phyloP scores from a whole-genome alignment of 768 basidiomycete species.

The Agrocybe praecox region DNA sequence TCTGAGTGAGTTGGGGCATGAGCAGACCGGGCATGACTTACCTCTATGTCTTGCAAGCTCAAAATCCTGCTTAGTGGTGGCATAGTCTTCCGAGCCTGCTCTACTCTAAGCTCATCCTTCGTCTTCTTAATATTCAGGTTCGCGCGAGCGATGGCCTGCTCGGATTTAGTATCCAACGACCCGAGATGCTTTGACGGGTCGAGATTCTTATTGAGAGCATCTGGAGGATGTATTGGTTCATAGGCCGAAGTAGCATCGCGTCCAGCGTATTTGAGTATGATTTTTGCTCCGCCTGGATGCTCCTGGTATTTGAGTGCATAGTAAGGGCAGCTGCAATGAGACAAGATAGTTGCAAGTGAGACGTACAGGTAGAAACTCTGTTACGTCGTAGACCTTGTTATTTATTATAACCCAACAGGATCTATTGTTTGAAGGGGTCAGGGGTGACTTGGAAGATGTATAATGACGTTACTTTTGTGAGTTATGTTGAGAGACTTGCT shows the following conservation, averaged over 20 bases:
- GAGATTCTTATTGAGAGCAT: slow-evolving; percentile 74
- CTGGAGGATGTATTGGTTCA: slow-evolving; percentile 84
- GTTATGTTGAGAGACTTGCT: slow-evolving; percentile 65
- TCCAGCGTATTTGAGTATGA: slow-evolving; percentile 85
- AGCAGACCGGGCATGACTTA: slow-evolving; percentile 22
- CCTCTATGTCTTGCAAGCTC: slow-evolving; percentile 84
- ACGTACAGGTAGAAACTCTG: slow-evolving; percentile 69
- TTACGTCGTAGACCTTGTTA: slow-evolving; percentile 84
- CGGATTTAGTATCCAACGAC: slow-evolving; percentile 50
- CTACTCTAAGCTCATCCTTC: slow-evolving; percentile 71
- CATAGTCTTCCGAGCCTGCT: slow-evolving; percentile 57
- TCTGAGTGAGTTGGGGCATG: background rate
- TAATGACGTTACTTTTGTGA: slow-evolving; percentile 41
- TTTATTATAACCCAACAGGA: slow-evolving; percentile 87
- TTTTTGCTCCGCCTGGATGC: slow-evolving; percentile 81
- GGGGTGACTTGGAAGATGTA: background rate
- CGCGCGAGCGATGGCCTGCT: slow-evolving; percentile 34
- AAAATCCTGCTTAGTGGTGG: slow-evolving; percentile 74
- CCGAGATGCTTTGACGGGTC: slow-evolving; percentile 76
- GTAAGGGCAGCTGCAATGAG: background rate
- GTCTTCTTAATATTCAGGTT: slow-evolving; percentile 52
- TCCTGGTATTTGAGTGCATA: slow-evolving; percentile 39
- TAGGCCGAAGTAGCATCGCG: slow-evolving; percentile 80
- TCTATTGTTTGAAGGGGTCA: slow-evolving; percentile 35
- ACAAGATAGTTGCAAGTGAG: slow-evolving; percentile 2